Conservation (phyloP, 441 rosid genomes). For the Syzygium malaccense region DNA sequence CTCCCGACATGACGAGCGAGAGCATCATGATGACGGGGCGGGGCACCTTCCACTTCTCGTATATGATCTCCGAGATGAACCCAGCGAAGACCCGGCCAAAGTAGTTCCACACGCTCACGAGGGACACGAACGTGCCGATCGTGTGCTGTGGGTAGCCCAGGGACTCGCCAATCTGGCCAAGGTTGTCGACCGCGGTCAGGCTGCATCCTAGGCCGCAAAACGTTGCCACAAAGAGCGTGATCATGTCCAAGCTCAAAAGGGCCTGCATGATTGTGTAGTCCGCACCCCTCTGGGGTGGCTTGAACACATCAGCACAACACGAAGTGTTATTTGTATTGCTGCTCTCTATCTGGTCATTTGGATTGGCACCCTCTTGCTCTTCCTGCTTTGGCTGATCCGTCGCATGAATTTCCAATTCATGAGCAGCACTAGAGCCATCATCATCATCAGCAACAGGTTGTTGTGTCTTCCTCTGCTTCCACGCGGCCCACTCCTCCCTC, state of each 20-base stretch:
- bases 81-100: slow-evolving; percentile 26
- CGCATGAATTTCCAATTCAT: not conserved
- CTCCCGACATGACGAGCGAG: not conserved
- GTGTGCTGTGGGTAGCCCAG: slow-evolving; percentile 13
- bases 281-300: slow-evolving; percentile 20
- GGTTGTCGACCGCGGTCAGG: slow-evolving; percentile 23
- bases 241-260: slow-evolving; percentile 23
- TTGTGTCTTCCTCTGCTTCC: slow-evolving; percentile 1
- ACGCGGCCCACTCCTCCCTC: slow-evolving; percentile 16
- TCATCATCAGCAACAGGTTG: not conserved
- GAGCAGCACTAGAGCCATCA: not conserved
- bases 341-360: not conserved
- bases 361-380: not conserved
- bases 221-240: slow-evolving; percentile 18
- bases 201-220: slow-evolving; percentile 22
- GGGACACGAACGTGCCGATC: slow-evolving; percentile 20
- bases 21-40: slow-evolving; percentile 17
- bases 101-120: slow-evolving; percentile 31
- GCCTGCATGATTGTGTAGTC: slow-evolving; percentile 28
- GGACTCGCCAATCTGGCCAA: slow-evolving; percentile 31
- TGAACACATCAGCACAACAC: slow-evolving; percentile 6
- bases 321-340: not conserved
- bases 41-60: slow-evolving; percentile 11
- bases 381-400: not conserved
- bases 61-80: slow-evolving; percentile 19